phyloP scores from a whole-genome alignment of 2,329 filamentous ascomycete genomes.

The Aspergillus eucalypticola region DNA sequence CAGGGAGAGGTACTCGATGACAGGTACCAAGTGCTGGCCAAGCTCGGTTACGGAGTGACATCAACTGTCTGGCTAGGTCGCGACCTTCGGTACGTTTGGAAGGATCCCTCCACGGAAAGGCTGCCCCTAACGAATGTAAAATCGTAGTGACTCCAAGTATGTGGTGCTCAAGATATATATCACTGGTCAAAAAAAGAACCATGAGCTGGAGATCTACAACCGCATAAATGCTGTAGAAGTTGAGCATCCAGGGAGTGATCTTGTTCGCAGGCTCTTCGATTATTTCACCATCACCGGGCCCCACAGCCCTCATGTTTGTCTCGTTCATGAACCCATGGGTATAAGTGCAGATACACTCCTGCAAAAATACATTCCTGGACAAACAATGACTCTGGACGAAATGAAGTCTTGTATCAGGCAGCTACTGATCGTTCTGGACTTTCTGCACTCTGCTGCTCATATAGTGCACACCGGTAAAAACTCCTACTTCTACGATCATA shows the following conservation, averaged over 20 bases:
- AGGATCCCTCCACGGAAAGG: too few relatives aligned
- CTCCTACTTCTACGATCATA: fast-evolving
- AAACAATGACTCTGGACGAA: not conserved
- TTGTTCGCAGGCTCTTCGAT: not conserved
- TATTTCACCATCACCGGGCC: not conserved
- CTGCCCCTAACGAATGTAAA: too few relatives aligned
- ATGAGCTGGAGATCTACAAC: not conserved
- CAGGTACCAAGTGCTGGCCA: too few relatives aligned
- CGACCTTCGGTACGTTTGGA: too few relatives aligned
- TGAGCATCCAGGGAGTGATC: not conserved
- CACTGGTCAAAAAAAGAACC: not conserved
- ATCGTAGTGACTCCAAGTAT: not conserved
- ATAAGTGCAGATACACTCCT: not conserved
- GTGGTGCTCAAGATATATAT: not conserved
- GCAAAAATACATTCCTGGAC: not conserved
- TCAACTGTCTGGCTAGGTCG: too few relatives aligned
- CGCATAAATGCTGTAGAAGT: not conserved
- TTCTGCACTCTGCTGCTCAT: constrained; percentile 1
- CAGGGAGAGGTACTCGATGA: too few relatives aligned
- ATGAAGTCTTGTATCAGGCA: not conserved
- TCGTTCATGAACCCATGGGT: not conserved
- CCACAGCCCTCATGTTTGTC: not conserved
- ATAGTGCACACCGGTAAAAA: not conserved
- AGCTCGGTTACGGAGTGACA: too few relatives aligned
- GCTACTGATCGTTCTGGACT: not conserved